These are phyloP conservation scores for Gypsophila paniculata DNA, from an alignment of 179 eudicot species.

Conservation along the genomic window DNA sequence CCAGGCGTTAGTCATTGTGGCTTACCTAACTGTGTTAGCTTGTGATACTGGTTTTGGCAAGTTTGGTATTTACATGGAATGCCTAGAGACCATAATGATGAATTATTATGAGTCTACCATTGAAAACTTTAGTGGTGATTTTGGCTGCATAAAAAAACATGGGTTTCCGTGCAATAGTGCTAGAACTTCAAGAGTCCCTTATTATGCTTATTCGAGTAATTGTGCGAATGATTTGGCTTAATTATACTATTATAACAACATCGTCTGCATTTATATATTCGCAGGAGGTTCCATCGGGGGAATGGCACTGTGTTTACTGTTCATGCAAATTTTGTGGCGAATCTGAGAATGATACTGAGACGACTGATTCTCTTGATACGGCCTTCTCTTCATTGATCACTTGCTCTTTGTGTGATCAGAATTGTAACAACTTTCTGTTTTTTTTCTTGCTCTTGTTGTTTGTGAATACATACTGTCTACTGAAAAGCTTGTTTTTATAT, in stretches of 20 bases:
- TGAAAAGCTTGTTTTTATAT: constrained; percentile 23
- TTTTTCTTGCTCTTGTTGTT: background rate
- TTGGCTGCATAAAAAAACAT: background rate
- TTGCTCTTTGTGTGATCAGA: constrained; percentile 77
- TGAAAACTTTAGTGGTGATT: background rate
- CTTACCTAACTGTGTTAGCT: background rate
- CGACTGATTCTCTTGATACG: constrained; percentile 27
- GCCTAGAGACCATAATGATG: background rate
- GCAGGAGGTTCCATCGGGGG: constrained; percentile 87
- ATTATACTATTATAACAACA: background rate
- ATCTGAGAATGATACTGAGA: constrained; percentile 27
- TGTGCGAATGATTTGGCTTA: background rate
- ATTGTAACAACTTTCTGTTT: constrained; percentile 43
- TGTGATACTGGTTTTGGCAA: background rate
- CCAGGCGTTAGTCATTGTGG: background rate
- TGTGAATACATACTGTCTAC: constrained; percentile 8
- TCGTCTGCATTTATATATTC: constrained; percentile 15
- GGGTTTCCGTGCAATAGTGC: background rate
- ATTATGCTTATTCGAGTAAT: background rate
- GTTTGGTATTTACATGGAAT: background rate
- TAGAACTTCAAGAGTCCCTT: background rate
- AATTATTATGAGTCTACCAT: background rate
- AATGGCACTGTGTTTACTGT: constrained; percentile 83
- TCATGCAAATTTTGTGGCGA: constrained; percentile 81
- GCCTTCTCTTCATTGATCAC: constrained; percentile 37